Percentiles rank a stretch among this genome's conserved stretches.
These are phyloP conservation scores for Termitomyces sp. DNA, from an alignment of 768 basidiomycete genomes.

Conservation along the genomic window DNA sequence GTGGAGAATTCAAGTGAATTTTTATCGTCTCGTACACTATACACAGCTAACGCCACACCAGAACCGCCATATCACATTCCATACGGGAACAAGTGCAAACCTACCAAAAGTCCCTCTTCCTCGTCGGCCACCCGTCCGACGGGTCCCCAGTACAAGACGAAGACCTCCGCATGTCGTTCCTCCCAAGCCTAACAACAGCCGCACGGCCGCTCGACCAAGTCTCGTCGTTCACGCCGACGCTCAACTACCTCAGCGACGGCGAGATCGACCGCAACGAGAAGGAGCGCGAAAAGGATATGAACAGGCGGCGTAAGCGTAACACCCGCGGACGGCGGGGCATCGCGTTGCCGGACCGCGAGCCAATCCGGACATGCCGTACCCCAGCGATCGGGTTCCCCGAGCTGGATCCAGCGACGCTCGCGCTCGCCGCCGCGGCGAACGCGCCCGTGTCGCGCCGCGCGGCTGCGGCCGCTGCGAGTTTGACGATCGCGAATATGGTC, in stretches of 20 bases:
- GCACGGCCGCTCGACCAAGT: conserved; percentile 77
- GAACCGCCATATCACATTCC: conserved; percentile 91
- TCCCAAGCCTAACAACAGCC: conserved; percentile 71
- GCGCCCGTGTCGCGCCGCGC: conserved; percentile 75
- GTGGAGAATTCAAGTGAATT: conserved; percentile 87
- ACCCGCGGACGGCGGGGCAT: conserved; percentile 79
- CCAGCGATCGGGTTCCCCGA: conserved; percentile 84
- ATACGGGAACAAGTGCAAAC: conserved; percentile 94
- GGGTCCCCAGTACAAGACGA: conserved; percentile 80
- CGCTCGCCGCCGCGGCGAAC: conserved; percentile 56
- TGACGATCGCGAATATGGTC: conserved; percentile 89
- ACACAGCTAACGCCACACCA: conserved; percentile 23
- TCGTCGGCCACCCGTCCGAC: conserved; percentile 83
- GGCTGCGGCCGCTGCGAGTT: conserved; percentile 77
- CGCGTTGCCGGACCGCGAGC: conserved; percentile 88
- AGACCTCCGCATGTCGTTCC: conserved; percentile 84
- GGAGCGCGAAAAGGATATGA: conserved; percentile 90
- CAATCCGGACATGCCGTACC: conserved; percentile 86
- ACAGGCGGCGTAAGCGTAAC: conserved; percentile 78
- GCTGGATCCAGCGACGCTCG: conserved; percentile 67
- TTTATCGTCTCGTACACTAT: neutral
- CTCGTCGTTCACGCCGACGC: conserved; percentile 64
- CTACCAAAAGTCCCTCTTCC: conserved; percentile 87
- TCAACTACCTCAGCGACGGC: conserved; percentile 83
- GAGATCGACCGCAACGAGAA: conserved; percentile 88